Percentiles rank a stretch among this genome's conserved stretches.
These are phyloP conservation scores for Funneliformis geosporum DNA, from an alignment of 192 early-diverging fungal genomes.

Conservation along the genomic window DNA sequence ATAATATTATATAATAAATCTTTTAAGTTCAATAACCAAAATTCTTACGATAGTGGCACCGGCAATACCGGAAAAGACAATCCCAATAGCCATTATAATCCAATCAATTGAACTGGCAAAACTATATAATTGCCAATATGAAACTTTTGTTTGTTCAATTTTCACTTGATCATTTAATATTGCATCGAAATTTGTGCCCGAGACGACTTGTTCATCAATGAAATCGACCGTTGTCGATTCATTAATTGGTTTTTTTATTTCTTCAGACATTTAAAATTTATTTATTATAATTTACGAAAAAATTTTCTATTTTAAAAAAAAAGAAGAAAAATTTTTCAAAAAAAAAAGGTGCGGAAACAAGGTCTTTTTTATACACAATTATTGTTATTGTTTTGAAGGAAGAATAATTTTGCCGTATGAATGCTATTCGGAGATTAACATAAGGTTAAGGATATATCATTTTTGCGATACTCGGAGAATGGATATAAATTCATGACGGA, in stretches of 20 bases:
- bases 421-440: too few relatives aligned
- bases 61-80: not conserved
- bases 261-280: not conserved
- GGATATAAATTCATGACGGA: too few relatives aligned
- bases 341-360: too few relatives aligned
- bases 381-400: too few relatives aligned
- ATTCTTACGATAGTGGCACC: constrained; percentile 14
- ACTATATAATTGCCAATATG: constrained; percentile 60
- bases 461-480: too few relatives aligned
- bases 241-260: not conserved
- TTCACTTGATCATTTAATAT: not conserved
- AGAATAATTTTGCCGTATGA: too few relatives aligned
- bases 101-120: constrained; percentile 63
- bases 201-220: not conserved
- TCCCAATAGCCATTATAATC: constrained; percentile 35
- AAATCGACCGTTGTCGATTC: not conserved
- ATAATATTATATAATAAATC: not conserved
- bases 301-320: too few relatives aligned
- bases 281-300: too few relatives aligned
- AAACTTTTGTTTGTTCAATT: constrained; percentile 35
- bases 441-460: too few relatives aligned
- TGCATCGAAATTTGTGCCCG: not conserved
- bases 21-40: not conserved
- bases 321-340: too few relatives aligned
- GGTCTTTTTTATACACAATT: too few relatives aligned